Evolutionary conservation across 805 yeast genomes (phyloP), one percentile per base, ranked within the genome.

Genomic region (Hyphopichia homilentoma): DNA sequence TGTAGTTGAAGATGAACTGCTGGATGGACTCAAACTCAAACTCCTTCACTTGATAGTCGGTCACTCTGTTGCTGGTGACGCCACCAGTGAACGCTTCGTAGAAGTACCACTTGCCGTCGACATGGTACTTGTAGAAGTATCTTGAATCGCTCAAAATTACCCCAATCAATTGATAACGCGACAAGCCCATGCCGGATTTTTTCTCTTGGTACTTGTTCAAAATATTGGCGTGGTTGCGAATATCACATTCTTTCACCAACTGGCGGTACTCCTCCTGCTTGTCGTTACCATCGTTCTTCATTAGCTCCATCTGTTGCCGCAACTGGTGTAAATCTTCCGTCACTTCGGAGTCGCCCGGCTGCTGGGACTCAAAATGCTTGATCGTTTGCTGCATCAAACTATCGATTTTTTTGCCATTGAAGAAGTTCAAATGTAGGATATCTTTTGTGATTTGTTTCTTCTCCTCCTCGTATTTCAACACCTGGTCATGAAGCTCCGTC

Each of bases 341-440:
- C 4, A 45, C 47, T 5, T 39, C 46, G 2, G 27, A 27, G 8
- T 36, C 41, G 11, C 41, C 44, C n/a, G 35, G 39, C 7, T 37
- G 29, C 5, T 20, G 12, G 12, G 36, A 33, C n/a, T n/a, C n/a
- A 7, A 61, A 29, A 32, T 50, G 45, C 4, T 39, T 34, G 4
- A 48, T 42, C 2, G 61, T 35, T 8, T 48, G 49, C 17, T 39
- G 39, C 17, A 66, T 39, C 16, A 65, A 43, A 1, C 43, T 39
- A 23, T 47, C 53, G 16, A 65, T 50, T 14, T 50, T 48, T 41
- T 64, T 65, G 1, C 73, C 73, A 40, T 62, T 68, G 37, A 65
- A 65, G 18, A 65, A 54, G 39, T 48, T 63, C 26, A 53, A 38
- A 5, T 44, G 41, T 61, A 65, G 54, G 16, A 64, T 46, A 21